Evolutionary conservation across 2,329 filamentous ascomycete species (phyloP).

Genomic region (Sclerotinia trifoliorum): DNA sequence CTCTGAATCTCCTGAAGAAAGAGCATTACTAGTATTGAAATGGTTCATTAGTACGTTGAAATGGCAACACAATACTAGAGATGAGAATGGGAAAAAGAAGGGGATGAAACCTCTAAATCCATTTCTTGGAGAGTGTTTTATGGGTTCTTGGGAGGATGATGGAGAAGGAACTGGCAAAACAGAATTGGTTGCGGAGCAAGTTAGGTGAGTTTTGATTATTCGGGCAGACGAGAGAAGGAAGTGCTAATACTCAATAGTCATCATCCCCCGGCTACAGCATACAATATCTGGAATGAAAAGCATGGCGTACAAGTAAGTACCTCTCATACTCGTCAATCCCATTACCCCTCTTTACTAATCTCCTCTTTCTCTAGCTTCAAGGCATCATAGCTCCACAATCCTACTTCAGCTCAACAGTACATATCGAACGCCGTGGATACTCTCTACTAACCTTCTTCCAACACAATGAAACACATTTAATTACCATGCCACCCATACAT

Average conservation of each 20-base stretch:
- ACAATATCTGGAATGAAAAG: constrained; percentile 83
- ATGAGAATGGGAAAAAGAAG: constrained; percentile 70
- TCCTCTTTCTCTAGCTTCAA: constrained; percentile 49
- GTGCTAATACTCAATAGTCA: constrained; percentile 52
- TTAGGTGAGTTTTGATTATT: constrained; percentile 52
- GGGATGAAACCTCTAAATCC: constrained; percentile 98
- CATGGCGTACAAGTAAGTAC: constrained; percentile 60
- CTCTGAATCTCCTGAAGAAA: constrained; percentile 66
- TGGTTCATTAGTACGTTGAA: constrained; percentile 95
- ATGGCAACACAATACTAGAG: constrained; percentile 66
- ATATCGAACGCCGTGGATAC: constrained; percentile 91
- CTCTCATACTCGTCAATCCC: not conserved
- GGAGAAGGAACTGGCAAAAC: constrained; percentile 65
- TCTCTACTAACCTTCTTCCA: constrained; percentile 74
- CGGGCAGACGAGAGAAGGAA: not conserved
- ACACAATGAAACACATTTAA: constrained; percentile 65
- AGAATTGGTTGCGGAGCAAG: constrained; percentile 87
- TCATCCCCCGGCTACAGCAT: constrained; percentile 91
- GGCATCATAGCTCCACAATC: constrained; percentile 96
- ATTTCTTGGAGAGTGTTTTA: constrained; percentile 89
- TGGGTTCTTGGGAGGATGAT: constrained; percentile 81
- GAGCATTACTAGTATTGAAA: constrained; percentile 42
- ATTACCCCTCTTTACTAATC: not conserved
- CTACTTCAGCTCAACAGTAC: constrained; percentile 87
- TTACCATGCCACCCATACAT: constrained; percentile 86